Conservation (phyloP, 1,139 yeast species). For the Kurtzmaniella quercitrusa region DNA sequence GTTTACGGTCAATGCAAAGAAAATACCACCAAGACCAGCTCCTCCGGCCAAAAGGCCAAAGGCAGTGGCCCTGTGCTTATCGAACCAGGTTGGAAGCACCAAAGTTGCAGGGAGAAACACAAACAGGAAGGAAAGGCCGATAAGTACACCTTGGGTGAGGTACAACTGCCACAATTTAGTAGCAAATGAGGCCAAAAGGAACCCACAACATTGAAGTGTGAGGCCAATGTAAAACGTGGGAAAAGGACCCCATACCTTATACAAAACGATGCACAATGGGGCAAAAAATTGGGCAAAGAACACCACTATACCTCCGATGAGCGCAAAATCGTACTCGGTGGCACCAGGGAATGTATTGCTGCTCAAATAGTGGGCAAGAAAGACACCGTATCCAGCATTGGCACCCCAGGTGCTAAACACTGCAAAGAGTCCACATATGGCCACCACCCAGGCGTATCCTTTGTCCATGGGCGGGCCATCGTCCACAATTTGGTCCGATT, state of each 20-base stretch:
- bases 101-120: constrained; percentile 57
- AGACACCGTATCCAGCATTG: constrained; percentile 67
- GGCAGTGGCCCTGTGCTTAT: constrained; percentile 52
- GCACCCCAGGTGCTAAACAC: constrained; percentile 70
- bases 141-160: constrained; percentile 63
- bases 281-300: constrained; percentile 55
- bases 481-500: constrained; percentile 8
- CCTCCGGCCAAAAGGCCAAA: constrained; percentile 60
- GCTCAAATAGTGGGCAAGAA: constrained; percentile 51
- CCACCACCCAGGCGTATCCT: constrained; percentile 70
- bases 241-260: constrained; percentile 29
- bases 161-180: constrained; percentile 61
- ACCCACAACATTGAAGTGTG: constrained; percentile 50
- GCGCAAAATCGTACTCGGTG: constrained; percentile 55
- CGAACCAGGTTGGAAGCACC: constrained; percentile 62
- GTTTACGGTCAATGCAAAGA: constrained; percentile 47
- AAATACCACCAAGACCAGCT: constrained; percentile 63
- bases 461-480: constrained; percentile 56
- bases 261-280: constrained; percentile 43
- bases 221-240: constrained; percentile 44
- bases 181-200: constrained; percentile 61
- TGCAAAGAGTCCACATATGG: constrained; percentile 46
- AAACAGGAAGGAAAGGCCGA: constrained; percentile 59
- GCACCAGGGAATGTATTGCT: constrained; percentile 52
- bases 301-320: constrained; percentile 64